Evolutionary conservation across 768 basidiomycete species (phyloP).

Genomic region (Pulveroboletus sp.): DNA sequence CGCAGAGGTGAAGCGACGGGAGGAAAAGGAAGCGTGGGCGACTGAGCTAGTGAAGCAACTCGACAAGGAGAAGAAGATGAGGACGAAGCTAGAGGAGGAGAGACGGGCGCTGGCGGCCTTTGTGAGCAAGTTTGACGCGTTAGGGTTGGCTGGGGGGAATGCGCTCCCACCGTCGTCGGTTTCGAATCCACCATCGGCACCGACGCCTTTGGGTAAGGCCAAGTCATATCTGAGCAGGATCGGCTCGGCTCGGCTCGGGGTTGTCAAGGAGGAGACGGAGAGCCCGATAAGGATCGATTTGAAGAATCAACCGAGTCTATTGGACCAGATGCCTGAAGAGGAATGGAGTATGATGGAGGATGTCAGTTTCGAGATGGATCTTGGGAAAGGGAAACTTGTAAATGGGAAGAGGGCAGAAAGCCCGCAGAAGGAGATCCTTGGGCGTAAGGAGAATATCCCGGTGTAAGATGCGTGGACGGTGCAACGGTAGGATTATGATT

Average conservation of each 20-base stretch:
- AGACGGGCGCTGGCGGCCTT: constrained; percentile 76
- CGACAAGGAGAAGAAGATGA: constrained; percentile 75
- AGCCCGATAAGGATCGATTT: constrained; percentile 55
- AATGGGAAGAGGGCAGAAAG: constrained; percentile 34
- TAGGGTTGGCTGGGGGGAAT: constrained; percentile 48
- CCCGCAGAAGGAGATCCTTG: constrained; percentile 26
- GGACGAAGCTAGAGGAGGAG: constrained; percentile 72
- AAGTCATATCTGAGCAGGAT: constrained; percentile 47
- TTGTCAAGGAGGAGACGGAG: constrained; percentile 32
- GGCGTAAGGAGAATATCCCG: constrained; percentile 27
- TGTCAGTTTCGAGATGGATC: constrained; percentile 51
- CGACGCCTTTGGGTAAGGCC: constrained; percentile 36
- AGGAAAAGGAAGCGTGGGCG: constrained; percentile 73
- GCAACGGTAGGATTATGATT: background rate
- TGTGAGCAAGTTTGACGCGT: constrained; percentile 77
- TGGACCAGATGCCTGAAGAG: constrained; percentile 61
- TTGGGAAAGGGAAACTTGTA: constrained; percentile 17
- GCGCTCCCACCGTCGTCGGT: constrained; percentile 30
- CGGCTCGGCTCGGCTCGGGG: constrained; percentile 19
- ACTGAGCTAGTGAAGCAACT: constrained; percentile 70
- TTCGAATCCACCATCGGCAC: constrained; percentile 1
- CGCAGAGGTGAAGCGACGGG: constrained; percentile 53
- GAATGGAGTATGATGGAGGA: constrained; percentile 47
- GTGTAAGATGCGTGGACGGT: constrained; percentile 6
- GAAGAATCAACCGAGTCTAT: constrained; percentile 45